Evolutionary conservation across 1,139 yeast species (phyloP).

Genomic region (Saccharomycopsis hybrid): DNA sequence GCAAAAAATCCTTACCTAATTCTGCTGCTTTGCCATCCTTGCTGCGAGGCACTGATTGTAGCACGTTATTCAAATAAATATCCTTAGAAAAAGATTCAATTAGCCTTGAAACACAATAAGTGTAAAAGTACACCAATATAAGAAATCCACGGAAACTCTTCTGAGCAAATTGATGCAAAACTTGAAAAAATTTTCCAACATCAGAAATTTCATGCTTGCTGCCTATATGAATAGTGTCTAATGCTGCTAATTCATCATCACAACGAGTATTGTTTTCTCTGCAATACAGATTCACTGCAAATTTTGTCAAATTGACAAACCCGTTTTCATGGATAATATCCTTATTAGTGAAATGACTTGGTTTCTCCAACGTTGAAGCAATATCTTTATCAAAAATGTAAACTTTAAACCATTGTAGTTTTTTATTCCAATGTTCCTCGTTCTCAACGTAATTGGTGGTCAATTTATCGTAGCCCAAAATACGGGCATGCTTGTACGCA

Average conservation of each 20-base stretch:
- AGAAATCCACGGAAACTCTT: slow-evolving; percentile 1
- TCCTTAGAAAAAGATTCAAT: slow-evolving; percentile 3
- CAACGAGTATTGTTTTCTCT: no score
- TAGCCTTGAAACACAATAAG: slow-evolving; percentile 4
- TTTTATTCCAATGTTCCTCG: slow-evolving; percentile 13
- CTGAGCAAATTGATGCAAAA: slow-evolving; percentile 13
- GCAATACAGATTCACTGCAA: slow-evolving; percentile 3
- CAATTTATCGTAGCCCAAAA: slow-evolving; percentile 12
- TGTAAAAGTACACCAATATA: slow-evolving; percentile 2
- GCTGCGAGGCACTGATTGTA: neutral
- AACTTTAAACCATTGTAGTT: slow-evolving; percentile 11
- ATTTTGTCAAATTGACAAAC: slow-evolving; percentile 11
- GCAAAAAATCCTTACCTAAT: slow-evolving; percentile 1
- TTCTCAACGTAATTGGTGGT: neutral
- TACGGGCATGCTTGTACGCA: slow-evolving; percentile 1
- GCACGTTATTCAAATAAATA: slow-evolving; percentile 11
- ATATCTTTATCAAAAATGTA: slow-evolving; percentile 9
- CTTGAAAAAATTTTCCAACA: neutral
- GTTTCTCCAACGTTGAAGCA: slow-evolving; percentile 3
- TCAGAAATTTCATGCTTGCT: no score
- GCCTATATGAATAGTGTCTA: neutral
- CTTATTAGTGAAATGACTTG: neutral
- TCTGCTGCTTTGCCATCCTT: neutral
- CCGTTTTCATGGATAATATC: slow-evolving; percentile 4
- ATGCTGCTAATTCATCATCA: no score